Evolutionary conservation across 768 basidiomycete genomes (phyloP), one percentile per base, ranked within the genome.

Genomic region (Psilocybe tampanensis): DNA sequence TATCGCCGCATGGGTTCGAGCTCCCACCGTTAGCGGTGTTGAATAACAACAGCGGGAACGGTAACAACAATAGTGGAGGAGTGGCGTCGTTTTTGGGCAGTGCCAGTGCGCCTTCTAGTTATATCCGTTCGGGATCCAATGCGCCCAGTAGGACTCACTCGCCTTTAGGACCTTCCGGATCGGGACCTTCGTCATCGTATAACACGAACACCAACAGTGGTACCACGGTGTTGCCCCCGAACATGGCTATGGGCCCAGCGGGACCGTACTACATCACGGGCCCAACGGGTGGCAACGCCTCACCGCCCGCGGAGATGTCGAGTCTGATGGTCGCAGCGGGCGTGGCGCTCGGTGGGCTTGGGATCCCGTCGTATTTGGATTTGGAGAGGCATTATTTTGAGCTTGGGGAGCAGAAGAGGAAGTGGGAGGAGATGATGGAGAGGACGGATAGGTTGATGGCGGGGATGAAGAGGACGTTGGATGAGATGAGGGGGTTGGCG

Each of bases 81-180:
- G n/a, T n/a, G n/a, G 64, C 64, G 13, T 68, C 70, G 26, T 71
- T 76, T 52, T 66, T 76, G 58, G 66, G 68, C 34, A 75, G 70
- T 61, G 64, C 66, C n/a, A 66, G 68, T 67, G 75, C 79, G 56
- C 76, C 76, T 44, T 74, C 81, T 49, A 82, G 84, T 68, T 88
- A 88, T 70, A 74, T 86, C 62, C 80, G 87, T 63, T 82, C 86
- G 21, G 79, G 85, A 55, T 86, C 83, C 47, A 78, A 82, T 60
- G 85, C 84, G 22, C 89, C 89, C 5, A 90, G 86, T 70, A 75
- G 88, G 63, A 86, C 88, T 50, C 88, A 90, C 68, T 89, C 88
- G 44, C 89, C 88, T 47, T 69, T 86, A 65, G 81, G 80, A 51
- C 84, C 80, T 60, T 78, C 76, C 4, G 65, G 64, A 19, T 57